A percentile compares a stretch with the other conserved stretches of the same genome.
phyloP scores from a whole-genome alignment of 176 grass and related monocot species.

The Tillandsia leiboldiana region DNA sequence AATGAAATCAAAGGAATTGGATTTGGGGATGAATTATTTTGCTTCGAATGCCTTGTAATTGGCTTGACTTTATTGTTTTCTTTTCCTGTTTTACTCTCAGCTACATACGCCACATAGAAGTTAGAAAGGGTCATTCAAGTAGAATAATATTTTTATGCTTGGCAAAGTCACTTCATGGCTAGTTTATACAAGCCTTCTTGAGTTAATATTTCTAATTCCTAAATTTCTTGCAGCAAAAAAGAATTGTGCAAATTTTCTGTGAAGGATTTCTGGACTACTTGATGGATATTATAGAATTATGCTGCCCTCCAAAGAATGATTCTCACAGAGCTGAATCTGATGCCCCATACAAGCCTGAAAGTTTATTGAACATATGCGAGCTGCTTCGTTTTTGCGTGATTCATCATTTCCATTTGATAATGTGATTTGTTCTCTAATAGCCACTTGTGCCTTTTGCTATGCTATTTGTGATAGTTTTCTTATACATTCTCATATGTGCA shows the following conservation, averaged over 20 bases:
- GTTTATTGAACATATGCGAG: slow-evolving; percentile 64
- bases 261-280: slow-evolving; percentile 54
- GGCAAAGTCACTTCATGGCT: too few species aligned
- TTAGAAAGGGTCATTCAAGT: too few species aligned
- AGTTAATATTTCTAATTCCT: not conserved
- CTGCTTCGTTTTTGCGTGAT: slow-evolving; percentile 72
- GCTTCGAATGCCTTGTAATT: too few species aligned
- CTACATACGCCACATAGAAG: too few species aligned
- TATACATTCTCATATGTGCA: not conserved
- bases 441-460: not conserved
- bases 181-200: not conserved
- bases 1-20: too few species aligned
- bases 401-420: slow-evolving; percentile 49
- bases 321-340: slow-evolving; percentile 24
- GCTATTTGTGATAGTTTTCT: not conserved
- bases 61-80: too few species aligned
- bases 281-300: slow-evolving; percentile 59
- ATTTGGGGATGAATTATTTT: too few species aligned
- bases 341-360: slow-evolving; percentile 40
- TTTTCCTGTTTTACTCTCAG: too few species aligned
- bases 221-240: slow-evolving; percentile 41
- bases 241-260: slow-evolving; percentile 49
- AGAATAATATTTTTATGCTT: slow-evolving; percentile 15
- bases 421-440: slow-evolving; percentile 34
- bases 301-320: slow-evolving; percentile 33